These are phyloP conservation scores for Lentithecium fluviatile DNA, from an alignment of 495 filamentous ascomycete species.

Conservation along the genomic window DNA sequence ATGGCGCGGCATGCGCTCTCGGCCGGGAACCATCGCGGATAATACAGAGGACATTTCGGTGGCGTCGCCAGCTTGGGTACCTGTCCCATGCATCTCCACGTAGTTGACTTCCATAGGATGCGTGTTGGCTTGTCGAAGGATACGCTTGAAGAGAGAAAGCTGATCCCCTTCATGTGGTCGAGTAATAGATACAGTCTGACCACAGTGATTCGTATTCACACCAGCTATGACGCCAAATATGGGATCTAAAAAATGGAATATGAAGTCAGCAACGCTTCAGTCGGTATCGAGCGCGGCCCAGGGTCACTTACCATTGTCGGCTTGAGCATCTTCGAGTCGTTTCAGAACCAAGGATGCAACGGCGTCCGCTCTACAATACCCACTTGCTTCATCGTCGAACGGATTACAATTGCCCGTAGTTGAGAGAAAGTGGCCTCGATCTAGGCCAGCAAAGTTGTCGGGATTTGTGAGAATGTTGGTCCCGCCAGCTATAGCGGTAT, in stretches of 20 bases:
- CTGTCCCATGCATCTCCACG: neutral
- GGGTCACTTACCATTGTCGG: constrained; percentile 38
- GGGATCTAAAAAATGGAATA: too few relatives aligned
- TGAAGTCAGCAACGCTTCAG: too few relatives aligned
- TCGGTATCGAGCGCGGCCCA: too few relatives aligned
- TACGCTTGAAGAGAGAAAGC: neutral
- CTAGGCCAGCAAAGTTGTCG: constrained; percentile 40
- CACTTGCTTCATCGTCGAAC: constrained; percentile 45
- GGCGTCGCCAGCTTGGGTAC: neutral
- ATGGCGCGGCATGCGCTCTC: constrained; percentile 5
- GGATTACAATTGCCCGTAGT: constrained; percentile 48
- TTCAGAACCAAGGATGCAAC: constrained; percentile 37
- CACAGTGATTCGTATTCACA: constrained; percentile 30
- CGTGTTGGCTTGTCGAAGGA: neutral
- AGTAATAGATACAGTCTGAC: neutral
- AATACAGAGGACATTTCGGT: constrained; percentile 42
- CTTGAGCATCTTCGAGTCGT: constrained; percentile 31
- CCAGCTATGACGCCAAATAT: constrained; percentile 40
- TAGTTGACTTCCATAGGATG: neutral
- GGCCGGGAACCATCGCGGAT: constrained; percentile 33
- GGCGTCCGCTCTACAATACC: constrained; percentile 46
- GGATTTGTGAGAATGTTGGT: constrained; percentile 45
- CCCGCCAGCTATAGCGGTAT: constrained; percentile 47
- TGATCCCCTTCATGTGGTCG: neutral
- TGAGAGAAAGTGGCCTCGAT: constrained; percentile 43